Evolutionary conservation across 176 grass and related monocot species (phyloP).

Genomic region (Musa schizocarpa): DNA sequence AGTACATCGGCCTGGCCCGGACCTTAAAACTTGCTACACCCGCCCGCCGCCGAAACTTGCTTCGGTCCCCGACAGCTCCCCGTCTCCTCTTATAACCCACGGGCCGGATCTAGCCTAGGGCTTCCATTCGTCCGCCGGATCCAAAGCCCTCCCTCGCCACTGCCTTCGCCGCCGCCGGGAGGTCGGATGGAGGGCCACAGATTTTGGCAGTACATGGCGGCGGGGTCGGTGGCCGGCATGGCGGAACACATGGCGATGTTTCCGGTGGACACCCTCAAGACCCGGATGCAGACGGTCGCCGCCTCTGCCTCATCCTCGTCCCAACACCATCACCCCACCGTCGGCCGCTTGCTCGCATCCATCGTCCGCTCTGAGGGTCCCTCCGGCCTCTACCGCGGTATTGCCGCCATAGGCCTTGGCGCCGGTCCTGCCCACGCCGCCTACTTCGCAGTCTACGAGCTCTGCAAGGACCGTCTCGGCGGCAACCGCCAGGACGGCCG

Average conservation of each 20-base stretch:
- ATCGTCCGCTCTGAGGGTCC: background rate
- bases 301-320: background rate
- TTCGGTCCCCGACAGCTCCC: too few relatives aligned
- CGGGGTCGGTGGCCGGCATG: background rate
- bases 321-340: background rate
- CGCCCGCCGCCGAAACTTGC: too few relatives aligned
- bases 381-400: conserved; percentile 2
- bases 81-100: too few relatives aligned
- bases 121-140: too few relatives aligned
- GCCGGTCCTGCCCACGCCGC: background rate
- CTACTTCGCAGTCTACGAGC: conserved; percentile 6
- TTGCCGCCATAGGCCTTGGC: conserved; percentile 1
- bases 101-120: too few relatives aligned
- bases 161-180: background rate
- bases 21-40: too few relatives aligned
- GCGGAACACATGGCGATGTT: conserved; percentile 2
- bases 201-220: conserved; percentile 5
- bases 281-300: background rate
- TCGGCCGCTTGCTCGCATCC: background rate
- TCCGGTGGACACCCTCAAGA: conserved; percentile 2
- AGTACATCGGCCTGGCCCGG: too few relatives aligned
- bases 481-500: background rate
- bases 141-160: background rate
- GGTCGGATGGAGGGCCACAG: background rate
- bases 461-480: background rate